These are phyloP conservation scores for Ephemerocybe angulata DNA, from an alignment of 768 basidiomycete genomes.

Conservation along the genomic window DNA sequence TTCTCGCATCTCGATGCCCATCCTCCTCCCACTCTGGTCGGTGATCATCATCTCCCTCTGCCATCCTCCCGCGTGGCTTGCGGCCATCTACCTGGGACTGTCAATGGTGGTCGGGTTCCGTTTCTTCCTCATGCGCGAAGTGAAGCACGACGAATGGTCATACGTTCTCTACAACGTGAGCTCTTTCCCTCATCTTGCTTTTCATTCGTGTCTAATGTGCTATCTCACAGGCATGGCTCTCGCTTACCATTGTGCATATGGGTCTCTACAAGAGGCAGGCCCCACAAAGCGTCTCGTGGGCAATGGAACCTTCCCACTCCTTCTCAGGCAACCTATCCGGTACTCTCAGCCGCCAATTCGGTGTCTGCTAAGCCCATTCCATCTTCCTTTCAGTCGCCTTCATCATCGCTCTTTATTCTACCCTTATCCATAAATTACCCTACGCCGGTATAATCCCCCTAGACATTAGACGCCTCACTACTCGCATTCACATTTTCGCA, in stretches of 20 bases:
- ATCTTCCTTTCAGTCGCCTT: background rate
- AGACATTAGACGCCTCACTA: too few relatives aligned
- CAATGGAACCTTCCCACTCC: background rate
- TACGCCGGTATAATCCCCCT: too few relatives aligned
- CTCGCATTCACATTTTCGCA: background rate
- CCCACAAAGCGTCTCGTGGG: background rate
- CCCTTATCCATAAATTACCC: too few relatives aligned
- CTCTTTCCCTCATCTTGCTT: background rate
- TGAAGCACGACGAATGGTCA: conserved; percentile 10
- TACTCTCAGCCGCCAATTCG: conserved; percentile 1
- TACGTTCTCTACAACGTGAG: conserved; percentile 20
- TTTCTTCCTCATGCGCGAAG: conserved; percentile 10
- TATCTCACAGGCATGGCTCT: background rate
- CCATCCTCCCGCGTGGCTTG: background rate
- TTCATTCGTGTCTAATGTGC: background rate
- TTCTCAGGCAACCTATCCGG: background rate
- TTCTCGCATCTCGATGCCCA: conserved; percentile 24
- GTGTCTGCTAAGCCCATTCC: background rate
- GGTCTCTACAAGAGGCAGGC: conserved; percentile 4
- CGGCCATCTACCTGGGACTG: conserved; percentile 4
- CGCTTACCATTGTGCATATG: conserved; percentile 4
- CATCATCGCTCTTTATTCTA: background rate
- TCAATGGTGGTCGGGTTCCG: conserved; percentile 14
- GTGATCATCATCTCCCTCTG: conserved; percentile 2
- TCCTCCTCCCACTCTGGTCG: conserved; percentile 17